A percentile compares a stretch with the other conserved stretches of the same genome.
Evolutionary conservation across 106 monocot species (phyloP).

Genomic region (Agapanthus africanus): DNA sequence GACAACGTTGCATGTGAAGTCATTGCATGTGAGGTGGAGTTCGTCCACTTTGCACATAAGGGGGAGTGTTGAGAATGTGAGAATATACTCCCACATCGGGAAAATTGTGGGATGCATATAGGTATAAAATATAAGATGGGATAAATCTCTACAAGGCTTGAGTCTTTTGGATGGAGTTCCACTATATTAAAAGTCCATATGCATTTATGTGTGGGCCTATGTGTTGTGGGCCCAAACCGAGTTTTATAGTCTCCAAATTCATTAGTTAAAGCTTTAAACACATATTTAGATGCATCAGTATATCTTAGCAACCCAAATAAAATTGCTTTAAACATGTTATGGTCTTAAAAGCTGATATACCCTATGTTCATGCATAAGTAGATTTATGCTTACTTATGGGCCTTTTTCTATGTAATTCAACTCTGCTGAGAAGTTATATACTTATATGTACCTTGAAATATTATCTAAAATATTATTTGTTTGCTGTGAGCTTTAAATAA

Average conservation of each 20-base stretch:
- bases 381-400: not conserved
- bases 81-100: too few relatives aligned
- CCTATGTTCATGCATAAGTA: not conserved
- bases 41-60: too few relatives aligned
- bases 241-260: not conserved
- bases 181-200: too few relatives aligned
- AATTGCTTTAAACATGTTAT: not conserved
- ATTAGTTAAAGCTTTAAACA: not conserved
- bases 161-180: too few relatives aligned
- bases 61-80: too few relatives aligned
- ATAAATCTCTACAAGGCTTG: too few relatives aligned
- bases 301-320: not conserved
- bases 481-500: not conserved
- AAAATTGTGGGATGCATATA: too few relatives aligned
- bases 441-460: not conserved
- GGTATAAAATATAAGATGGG: too few relatives aligned
- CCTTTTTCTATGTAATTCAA: not conserved
- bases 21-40: too few relatives aligned
- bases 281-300: not conserved
- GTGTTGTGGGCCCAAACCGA: too few relatives aligned
- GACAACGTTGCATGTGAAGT: too few relatives aligned
- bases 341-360: not conserved
- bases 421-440: not conserved
- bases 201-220: too few relatives aligned
- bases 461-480: not conserved